Base-by-base conservation (phyloP, 2,329 filamentous ascomycete genomes). In the Botrytis deweyae region DNA sequence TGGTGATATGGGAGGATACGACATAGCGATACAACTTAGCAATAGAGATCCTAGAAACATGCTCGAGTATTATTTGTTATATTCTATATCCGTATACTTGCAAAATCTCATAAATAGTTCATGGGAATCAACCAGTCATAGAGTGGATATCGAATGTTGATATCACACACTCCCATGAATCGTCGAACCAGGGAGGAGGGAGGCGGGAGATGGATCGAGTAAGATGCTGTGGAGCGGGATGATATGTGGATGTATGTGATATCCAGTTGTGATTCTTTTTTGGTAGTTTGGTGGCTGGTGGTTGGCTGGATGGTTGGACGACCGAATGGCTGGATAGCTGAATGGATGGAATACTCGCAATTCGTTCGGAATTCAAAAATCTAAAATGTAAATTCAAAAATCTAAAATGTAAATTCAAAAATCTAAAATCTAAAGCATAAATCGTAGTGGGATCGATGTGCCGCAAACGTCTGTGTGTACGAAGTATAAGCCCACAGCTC, bases 401-500 rank as follows among this genome's bases (percentile, higher is more conserved):
- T 66, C 52, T 58, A 29, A 58, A n/a, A 40, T 63, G n/a, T n/a
- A 52, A n/a, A 52, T 16, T 52, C 49, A 0, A 52, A 52, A 55
- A 55, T 66, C 52, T 58, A 29, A 58, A n/a, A 40, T 63, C 65
- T 68, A 68, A 68, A 58, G 65, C 49, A 68, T 68, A 40, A 55
- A 40, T 67, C 25, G 25, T 36, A 9, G 65, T 68, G 16, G 64
- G 65, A 68, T 55, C 14, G 33, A 52, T 55, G 25, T 52, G 65
- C 33, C 44, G 46, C 38, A 29, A 36, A n/a, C 52, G 65, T 68
- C 65, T 68, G 65, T 68, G 36, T 55, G 65, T 55, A 29, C 65
- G 49, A 55, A 55, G 49, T 55, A 55, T 55, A 55, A 55, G 46
- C 46, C 65, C 33, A 67, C 14, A 38, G 49, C 49, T 14, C 49